Conservation (phyloP, 345 rosid species). For the Syzygium grande region DNA sequence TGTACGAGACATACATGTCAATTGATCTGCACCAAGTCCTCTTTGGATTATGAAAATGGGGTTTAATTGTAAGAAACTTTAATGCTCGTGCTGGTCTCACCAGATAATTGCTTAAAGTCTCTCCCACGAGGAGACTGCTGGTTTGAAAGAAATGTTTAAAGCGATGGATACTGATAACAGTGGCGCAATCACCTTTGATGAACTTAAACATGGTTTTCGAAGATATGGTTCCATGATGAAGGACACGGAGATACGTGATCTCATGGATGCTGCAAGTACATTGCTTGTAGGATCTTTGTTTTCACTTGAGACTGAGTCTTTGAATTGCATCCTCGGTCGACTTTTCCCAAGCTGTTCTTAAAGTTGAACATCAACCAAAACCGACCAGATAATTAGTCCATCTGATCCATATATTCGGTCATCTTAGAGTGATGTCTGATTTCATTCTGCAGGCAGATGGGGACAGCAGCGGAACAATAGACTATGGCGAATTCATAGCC, state of each 20-base stretch:
- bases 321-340: neutral
- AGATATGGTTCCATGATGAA: slow-evolving; percentile 19
- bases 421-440: too few relatives aligned
- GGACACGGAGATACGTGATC: slow-evolving; percentile 15
- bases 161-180: slow-evolving; percentile 6
- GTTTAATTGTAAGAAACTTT: neutral
- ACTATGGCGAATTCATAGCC: slow-evolving; percentile 21
- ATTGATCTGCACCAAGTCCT: neutral
- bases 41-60: neutral
- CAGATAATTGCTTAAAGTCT: neutral
- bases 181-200: slow-evolving; percentile 26
- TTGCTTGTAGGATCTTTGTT: neutral
- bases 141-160: neutral
- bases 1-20: neutral
- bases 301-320: neutral
- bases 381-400: neutral
- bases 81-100: neutral
- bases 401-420: neutral
- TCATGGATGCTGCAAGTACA: slow-evolving; percentile 14
- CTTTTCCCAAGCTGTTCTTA: neutral
- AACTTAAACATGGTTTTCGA: slow-evolving; percentile 16
- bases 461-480: slow-evolving; percentile 18
- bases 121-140: neutral
- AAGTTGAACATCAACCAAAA: neutral
- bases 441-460: slow-evolving; percentile 13